These are phyloP conservation scores for Aciculoconidium aculeatum DNA, from an alignment of 805 yeast species.

Conservation along the genomic window DNA sequence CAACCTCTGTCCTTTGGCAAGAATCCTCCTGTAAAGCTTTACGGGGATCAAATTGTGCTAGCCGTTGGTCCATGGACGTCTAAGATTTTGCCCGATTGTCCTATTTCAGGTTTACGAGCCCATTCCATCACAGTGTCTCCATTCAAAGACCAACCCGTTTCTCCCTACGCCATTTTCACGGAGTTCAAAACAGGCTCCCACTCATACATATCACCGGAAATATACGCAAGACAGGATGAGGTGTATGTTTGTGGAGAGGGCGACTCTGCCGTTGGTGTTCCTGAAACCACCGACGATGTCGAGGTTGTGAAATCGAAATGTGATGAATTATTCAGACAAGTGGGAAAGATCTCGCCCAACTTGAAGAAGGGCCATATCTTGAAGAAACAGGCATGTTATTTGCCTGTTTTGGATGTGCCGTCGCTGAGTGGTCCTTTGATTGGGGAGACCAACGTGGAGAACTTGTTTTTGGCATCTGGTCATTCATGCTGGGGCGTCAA, in stretches of 20 bases:
- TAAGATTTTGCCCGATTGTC: slow-evolving; percentile 83
- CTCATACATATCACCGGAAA: slow-evolving; percentile 82
- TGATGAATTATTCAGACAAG: slow-evolving; percentile 78
- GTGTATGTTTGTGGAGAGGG: slow-evolving; percentile 98
- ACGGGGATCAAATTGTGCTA: slow-evolving; percentile 74
- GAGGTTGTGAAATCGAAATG: slow-evolving; percentile 83
- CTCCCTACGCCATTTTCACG: slow-evolving; percentile 91
- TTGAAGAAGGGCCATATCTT: slow-evolving; percentile 69
- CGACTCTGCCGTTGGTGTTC: slow-evolving; percentile 82
- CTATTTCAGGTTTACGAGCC: slow-evolving; percentile 89
- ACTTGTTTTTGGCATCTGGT: slow-evolving; percentile 78
- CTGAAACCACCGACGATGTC: slow-evolving; percentile 91
- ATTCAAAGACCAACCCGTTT: slow-evolving; percentile 58
- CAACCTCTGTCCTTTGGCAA: slow-evolving; percentile 35
- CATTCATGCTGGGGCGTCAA: slow-evolving; percentile 99
- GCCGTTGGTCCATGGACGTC: slow-evolving; percentile 98
- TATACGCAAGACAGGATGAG: slow-evolving; percentile 92
- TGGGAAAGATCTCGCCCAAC: slow-evolving; percentile 66
- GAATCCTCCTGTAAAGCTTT: slow-evolving; percentile 38
- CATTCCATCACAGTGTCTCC: slow-evolving; percentile 93
- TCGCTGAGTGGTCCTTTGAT: slow-evolving; percentile 89
- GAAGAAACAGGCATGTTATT: slow-evolving; percentile 88
- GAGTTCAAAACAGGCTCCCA: slow-evolving; percentile 70
- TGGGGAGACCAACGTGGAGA: slow-evolving; percentile 86
- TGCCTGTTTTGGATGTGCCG: slow-evolving; percentile 92